Conservation (phyloP, 1,284 basidiomycete species). For the Apiotrichum mycotoxinovorans region DNA sequence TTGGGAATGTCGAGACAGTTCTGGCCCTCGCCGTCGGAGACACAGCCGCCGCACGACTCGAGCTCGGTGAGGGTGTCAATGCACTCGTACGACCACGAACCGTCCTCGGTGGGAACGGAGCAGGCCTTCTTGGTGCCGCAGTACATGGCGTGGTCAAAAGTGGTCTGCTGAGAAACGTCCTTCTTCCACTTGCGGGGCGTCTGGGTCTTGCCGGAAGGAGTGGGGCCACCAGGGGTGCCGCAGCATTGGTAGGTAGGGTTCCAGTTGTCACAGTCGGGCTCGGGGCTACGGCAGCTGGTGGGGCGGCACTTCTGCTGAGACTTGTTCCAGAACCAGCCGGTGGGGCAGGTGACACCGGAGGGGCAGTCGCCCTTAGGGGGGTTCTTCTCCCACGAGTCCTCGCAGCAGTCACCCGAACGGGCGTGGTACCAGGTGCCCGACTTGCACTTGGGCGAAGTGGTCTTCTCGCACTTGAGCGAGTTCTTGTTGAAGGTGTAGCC, state of each 20-base stretch:
- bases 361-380: constrained; percentile 35
- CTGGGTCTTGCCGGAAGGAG: constrained; percentile 7
- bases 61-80: constrained; percentile 48
- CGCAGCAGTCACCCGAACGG: constrained; percentile 32
- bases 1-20: constrained; percentile 64
- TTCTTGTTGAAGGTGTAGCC: constrained; percentile 36
- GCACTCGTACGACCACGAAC: constrained; percentile 49
- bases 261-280: constrained; percentile 42
- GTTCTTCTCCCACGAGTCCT: constrained; percentile 22
- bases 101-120: constrained; percentile 23
- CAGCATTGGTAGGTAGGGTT: constrained; percentile 33
- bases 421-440: constrained; percentile 26
- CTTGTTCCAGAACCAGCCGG: constrained; percentile 45
- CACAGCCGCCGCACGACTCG: constrained; percentile 67
- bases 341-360: constrained; percentile 34
- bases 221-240: constrained; percentile 12
- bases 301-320: constrained; percentile 3
- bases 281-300: constrained; percentile 25
- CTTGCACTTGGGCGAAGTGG: constrained; percentile 5
- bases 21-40: constrained; percentile 59
- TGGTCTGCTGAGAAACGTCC: background rate
- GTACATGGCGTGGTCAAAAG: background rate
- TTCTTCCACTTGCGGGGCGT: background rate
- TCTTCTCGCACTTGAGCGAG: constrained; percentile 29
- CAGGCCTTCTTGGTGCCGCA: constrained; percentile 29